Evolutionary conservation across 306 rosid genomes (phyloP), one percentile per base, ranked within the genome.

Genomic region (Alnus rubra): DNA sequence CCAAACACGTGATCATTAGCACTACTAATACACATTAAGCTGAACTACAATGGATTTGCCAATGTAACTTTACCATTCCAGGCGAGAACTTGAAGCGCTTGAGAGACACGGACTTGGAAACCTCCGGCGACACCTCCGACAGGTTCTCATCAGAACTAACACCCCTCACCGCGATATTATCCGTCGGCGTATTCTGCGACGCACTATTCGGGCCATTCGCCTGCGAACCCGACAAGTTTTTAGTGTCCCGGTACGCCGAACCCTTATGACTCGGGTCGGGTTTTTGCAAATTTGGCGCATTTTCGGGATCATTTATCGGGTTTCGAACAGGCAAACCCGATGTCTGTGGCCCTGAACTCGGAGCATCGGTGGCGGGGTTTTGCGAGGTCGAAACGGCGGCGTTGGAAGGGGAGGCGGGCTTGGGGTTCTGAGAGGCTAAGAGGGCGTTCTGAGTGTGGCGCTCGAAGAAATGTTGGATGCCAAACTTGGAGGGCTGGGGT

Each of bases 11-110:
- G 14, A 12, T 12, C 52, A 9, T 49, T 49, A 49, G 14, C 52
- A 49, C 52, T 49, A 49, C 52, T 49, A 49, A 9, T 49, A 49
- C 52, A 49, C 4, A 14, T 9, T 49, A 31, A 13, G 18, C 44
- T 5, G 35, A 28, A 63, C 69, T 63, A 33, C 7, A 31, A 63
- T 31, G 45, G 19, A 15, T 33, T 33, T 35, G 5, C 18, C 2
- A 63, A 14, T 7, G 30, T 4, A 33, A 28, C 0, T 28, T 69
- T 92, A 92, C 98, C 98, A 94, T 92, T 35, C 98, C 98, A 28
- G 98, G 97, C 2, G 97, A 94, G 85, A 94, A 94, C 80, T 91
- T 92, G 87, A 86, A 87, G 63, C 97, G 90, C 82, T 93, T 93
- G 45, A 76, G 78, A 3, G 97, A 52, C 69, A 78, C 42, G 30